A percentile compares a stretch with the other conserved stretches of the same genome.
Conservation (phyloP, 1,284 basidiomycete species). For the Cutaneotrichosporon sp. region DNA sequence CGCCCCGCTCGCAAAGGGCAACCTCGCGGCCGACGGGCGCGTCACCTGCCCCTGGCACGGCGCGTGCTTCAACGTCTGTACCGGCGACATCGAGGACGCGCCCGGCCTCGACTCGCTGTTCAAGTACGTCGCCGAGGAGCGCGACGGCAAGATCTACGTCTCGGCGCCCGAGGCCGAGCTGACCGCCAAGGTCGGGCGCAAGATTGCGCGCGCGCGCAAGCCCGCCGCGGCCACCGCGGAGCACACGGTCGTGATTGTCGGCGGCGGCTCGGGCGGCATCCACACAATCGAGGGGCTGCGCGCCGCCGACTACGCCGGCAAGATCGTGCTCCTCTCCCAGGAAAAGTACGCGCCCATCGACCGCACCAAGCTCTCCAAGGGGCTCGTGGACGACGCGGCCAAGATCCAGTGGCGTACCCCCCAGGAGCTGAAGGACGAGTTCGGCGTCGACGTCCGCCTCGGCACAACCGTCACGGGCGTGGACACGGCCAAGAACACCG, state of each 20-base stretch:
- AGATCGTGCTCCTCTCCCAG: slow-evolving; percentile 76
- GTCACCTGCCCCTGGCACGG: slow-evolving; percentile 90
- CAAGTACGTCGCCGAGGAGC: slow-evolving; percentile 71
- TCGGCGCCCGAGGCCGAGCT: slow-evolving; percentile 70
- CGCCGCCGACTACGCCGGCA: slow-evolving; percentile 74
- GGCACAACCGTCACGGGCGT: slow-evolving; percentile 66
- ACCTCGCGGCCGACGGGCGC: slow-evolving; percentile 74
- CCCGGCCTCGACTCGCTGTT: slow-evolving; percentile 84
- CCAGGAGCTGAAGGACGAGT: slow-evolving; percentile 76
- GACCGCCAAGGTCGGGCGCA: slow-evolving; percentile 67
- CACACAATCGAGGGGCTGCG: slow-evolving; percentile 79
- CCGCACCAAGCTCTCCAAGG: slow-evolving; percentile 83
- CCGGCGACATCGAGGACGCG: slow-evolving; percentile 73
- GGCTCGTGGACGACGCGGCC: slow-evolving; percentile 71
- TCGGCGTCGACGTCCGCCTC: slow-evolving; percentile 70
- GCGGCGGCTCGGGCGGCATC: slow-evolving; percentile 74
- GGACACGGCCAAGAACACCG: slow-evolving; percentile 65
- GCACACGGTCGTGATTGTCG: slow-evolving; percentile 73
- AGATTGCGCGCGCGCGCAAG: slow-evolving; percentile 45
- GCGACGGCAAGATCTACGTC: slow-evolving; percentile 71
- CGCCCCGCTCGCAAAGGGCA: slow-evolving; percentile 61
- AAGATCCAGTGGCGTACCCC: slow-evolving; percentile 75
- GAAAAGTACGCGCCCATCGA: slow-evolving; percentile 85
- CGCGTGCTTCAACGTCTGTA: slow-evolving; percentile 86
- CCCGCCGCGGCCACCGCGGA: slow-evolving; percentile 56